These are phyloP conservation scores for Myochromella boudieri DNA, from an alignment of 768 basidiomycete species.

Conservation along the genomic window DNA sequence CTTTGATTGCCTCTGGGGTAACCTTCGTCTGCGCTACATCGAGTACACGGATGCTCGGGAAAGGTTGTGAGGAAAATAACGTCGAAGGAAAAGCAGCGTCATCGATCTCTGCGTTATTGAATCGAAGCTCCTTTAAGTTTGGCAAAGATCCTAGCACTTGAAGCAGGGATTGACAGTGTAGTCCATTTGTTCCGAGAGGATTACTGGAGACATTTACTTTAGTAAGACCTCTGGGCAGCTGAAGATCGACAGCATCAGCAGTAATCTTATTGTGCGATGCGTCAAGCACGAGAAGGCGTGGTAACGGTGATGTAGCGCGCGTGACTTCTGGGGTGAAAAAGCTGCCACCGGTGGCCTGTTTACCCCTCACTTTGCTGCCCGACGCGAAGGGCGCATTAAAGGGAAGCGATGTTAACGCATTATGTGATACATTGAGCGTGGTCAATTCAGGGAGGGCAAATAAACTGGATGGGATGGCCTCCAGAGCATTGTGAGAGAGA, in stretches of 20 bases:
- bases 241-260: conserved; percentile 51
- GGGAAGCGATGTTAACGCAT: conserved; percentile 58
- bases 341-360: conserved; percentile 39
- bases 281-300: conserved; percentile 62
- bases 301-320: conserved; percentile 64
- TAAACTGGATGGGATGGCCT: conserved; percentile 58
- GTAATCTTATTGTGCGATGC: conserved; percentile 67
- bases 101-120: conserved; percentile 57
- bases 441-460: conserved; percentile 70
- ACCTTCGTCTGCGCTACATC: conserved; percentile 69
- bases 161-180: conserved; percentile 39
- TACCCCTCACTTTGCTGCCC: conserved; percentile 21
- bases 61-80: conserved; percentile 37
- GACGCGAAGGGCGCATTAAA: conserved; percentile 59
- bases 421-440: conserved; percentile 71
- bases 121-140: conserved; percentile 55
- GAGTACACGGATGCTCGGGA: conserved; percentile 53
- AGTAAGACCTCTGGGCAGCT: conserved; percentile 51
- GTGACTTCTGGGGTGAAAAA: conserved; percentile 66
- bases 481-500: conserved; percentile 71
- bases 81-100: conserved; percentile 56
- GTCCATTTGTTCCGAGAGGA: conserved; percentile 48
- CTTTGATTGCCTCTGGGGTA: conserved; percentile 42
- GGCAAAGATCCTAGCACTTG: conserved; percentile 44
- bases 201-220: conserved; percentile 69